phyloP scores from a whole-genome alignment of 768 basidiomycete species.

The Lactarius deliciosus region DNA sequence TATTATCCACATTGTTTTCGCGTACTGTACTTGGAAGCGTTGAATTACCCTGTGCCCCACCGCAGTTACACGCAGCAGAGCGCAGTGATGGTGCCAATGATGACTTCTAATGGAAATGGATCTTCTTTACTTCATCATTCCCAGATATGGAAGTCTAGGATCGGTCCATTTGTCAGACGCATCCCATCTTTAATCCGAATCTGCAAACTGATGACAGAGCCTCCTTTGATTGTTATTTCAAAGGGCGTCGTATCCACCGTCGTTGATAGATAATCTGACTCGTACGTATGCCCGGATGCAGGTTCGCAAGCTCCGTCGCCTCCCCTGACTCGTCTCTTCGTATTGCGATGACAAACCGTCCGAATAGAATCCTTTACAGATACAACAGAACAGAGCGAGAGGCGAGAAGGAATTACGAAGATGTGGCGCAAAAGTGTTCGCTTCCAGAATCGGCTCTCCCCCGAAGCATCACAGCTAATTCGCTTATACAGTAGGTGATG shows the following conservation, averaged over 20 bases:
- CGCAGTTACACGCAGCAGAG: conserved; percentile 8
- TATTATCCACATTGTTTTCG: neutral
- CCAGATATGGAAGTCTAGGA: neutral
- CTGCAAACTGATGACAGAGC: conserved; percentile 17
- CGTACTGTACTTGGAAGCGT: neutral
- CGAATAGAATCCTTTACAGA: conserved; percentile 12
- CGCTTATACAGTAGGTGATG: neutral
- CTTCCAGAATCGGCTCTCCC: conserved; percentile 21
- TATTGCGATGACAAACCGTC: neutral
- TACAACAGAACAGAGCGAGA: conserved; percentile 1
- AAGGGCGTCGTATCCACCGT: neutral
- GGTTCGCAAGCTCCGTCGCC: neutral
- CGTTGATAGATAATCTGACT: neutral
- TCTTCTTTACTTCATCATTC: neutral
- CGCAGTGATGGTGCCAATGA: neutral
- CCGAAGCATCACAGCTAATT: conserved; percentile 13
- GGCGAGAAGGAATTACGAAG: neutral
- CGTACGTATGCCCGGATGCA: neutral
- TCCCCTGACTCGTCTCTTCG: neutral
- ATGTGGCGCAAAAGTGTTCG: conserved; percentile 3
- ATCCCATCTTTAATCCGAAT: neutral
- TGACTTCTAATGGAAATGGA: neutral
- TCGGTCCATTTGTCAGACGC: neutral
- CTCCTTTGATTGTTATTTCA: neutral
- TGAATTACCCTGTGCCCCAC: neutral